Conservation (phyloP, 106 monocot species). For the Hemerocallis citrina region DNA sequence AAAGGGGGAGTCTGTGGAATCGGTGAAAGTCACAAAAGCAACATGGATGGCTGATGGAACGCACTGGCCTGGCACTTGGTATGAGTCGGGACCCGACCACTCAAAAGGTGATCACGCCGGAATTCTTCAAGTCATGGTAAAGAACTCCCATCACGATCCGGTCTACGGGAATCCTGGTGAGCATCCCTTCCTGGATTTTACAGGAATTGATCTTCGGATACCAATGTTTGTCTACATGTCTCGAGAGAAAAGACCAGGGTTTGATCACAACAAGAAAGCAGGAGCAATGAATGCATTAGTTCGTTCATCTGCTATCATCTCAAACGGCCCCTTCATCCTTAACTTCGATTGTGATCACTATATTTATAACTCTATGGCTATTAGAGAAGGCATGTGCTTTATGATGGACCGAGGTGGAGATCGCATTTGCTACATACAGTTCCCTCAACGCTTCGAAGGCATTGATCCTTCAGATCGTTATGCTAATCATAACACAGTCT, state of each 20-base stretch:
- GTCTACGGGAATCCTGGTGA: constrained; percentile 46
- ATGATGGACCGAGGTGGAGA: constrained; percentile 98
- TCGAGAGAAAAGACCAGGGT: constrained; percentile 73
- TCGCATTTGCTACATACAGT: constrained; percentile 87
- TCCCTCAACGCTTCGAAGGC: constrained; percentile 92
- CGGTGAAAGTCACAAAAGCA: constrained; percentile 29
- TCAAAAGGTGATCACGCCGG: constrained; percentile 83
- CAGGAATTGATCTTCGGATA: constrained; percentile 57
- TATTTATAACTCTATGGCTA: constrained; percentile 75
- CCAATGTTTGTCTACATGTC: constrained; percentile 89
- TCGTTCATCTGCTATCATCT: constrained; percentile 79
- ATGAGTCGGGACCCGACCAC: constrained; percentile 45
- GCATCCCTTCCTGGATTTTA: constrained; percentile 66
- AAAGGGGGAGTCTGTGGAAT: constrained; percentile 22
- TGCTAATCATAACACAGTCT: constrained; percentile 98
- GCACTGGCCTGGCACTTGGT: constrained; percentile 90
- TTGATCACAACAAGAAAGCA: constrained; percentile 95
- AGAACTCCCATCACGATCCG: constrained; percentile 36
- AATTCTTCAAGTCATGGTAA: constrained; percentile 83
- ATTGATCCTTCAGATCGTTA: constrained; percentile 96
- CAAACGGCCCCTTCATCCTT: constrained; percentile 95
- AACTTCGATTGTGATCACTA: constrained; percentile 99
- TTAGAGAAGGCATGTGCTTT: constrained; percentile 93
- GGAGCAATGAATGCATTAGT: constrained; percentile 96
- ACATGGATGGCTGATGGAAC: constrained; percentile 93